phyloP scores from a whole-genome alignment of 1,284 basidiomycete genomes.

The Flammula alnicola region DNA sequence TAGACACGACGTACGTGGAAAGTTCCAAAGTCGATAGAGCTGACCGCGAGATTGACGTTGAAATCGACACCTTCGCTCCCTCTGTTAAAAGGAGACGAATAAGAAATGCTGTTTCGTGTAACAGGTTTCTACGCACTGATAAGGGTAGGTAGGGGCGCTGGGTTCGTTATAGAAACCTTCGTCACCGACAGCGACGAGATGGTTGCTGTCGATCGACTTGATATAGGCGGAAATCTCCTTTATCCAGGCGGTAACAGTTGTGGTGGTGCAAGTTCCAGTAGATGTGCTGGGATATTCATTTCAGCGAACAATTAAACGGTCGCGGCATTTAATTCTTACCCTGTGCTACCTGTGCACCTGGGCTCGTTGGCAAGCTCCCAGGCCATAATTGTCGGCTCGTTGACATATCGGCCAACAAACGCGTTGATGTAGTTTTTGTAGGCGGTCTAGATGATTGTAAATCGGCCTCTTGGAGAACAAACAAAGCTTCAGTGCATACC shows the following conservation, averaged over 20 bases:
- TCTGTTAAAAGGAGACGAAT: constrained; percentile 31
- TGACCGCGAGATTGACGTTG: constrained; percentile 58
- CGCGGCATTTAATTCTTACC: constrained; percentile 28
- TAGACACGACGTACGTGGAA: constrained; percentile 50
- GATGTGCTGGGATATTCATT: constrained; percentile 30
- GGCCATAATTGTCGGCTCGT: constrained; percentile 54
- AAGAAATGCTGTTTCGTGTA: background rate
- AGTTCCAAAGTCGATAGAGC: constrained; percentile 66
- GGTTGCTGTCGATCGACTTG: constrained; percentile 59
- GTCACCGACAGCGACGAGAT: constrained; percentile 62
- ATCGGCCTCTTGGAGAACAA: background rate
- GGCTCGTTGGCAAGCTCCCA: constrained; percentile 62
- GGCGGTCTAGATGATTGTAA: constrained; percentile 36
- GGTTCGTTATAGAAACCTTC: constrained; percentile 66
- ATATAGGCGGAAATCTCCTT: constrained; percentile 55
- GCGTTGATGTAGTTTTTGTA: constrained; percentile 56
- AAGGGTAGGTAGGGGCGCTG: constrained; percentile 50
- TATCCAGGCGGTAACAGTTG: constrained; percentile 57
- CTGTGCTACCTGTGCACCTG: constrained; percentile 46
- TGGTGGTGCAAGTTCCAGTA: constrained; percentile 51
- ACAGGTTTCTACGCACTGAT: constrained; percentile 47
- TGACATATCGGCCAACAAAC: constrained; percentile 52
- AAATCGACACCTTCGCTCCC: constrained; percentile 64
- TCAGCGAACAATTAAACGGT: background rate
- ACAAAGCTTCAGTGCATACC: constrained; percentile 27